These are phyloP conservation scores for Hemisphaericaspora xylanilytica DNA, from an alignment of 1,139 yeast species.

Conservation along the genomic window DNA sequence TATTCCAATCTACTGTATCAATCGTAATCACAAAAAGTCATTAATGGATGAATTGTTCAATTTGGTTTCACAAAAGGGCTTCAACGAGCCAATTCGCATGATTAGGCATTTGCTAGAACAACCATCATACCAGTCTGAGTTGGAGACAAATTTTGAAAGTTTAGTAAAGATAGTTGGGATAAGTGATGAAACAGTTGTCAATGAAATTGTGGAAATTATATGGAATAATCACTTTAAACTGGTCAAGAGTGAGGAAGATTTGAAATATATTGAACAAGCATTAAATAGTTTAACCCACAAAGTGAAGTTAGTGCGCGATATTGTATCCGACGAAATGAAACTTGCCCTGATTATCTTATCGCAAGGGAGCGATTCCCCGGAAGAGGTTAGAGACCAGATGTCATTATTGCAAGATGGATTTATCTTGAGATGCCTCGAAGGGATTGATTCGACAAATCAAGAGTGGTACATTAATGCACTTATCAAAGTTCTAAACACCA, in stretches of 20 bases:
- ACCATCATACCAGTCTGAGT: slow-evolving; percentile 50
- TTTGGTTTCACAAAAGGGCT: slow-evolving; percentile 10
- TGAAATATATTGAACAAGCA: slow-evolving; percentile 15
- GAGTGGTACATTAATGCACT: slow-evolving; percentile 12
- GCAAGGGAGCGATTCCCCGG: slow-evolving; percentile 3
- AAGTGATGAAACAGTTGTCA: slow-evolving; percentile 7
- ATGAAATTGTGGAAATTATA: slow-evolving; percentile 22
- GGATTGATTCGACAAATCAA: slow-evolving; percentile 3
- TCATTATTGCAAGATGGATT: slow-evolving; percentile 4
- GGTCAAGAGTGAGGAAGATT: slow-evolving; percentile 18
- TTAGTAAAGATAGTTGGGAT: slow-evolving; percentile 22
- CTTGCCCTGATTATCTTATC: slow-evolving; percentile 20
- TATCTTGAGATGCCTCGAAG: slow-evolving; percentile 5
- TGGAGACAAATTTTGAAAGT: slow-evolving; percentile 43
- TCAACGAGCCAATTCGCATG: slow-evolving; percentile 14
- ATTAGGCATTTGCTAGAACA: slow-evolving; percentile 38
- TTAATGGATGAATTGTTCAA: slow-evolving; percentile 33
- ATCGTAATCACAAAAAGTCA: slow-evolving; percentile 37
- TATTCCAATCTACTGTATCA: slow-evolving; percentile 53
- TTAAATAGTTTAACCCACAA: slow-evolving; percentile 13
- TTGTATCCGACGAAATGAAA: slow-evolving; percentile 16
- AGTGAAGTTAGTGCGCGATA: slow-evolving; percentile 1
- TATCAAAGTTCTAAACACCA: not conserved
- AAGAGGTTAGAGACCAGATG: not conserved
- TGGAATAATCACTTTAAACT: slow-evolving; percentile 33